Evolutionary conservation across 345 rosid species (phyloP), one percentile per base, ranked within the genome.

Genomic region (Eucalyptus marginata): DNA sequence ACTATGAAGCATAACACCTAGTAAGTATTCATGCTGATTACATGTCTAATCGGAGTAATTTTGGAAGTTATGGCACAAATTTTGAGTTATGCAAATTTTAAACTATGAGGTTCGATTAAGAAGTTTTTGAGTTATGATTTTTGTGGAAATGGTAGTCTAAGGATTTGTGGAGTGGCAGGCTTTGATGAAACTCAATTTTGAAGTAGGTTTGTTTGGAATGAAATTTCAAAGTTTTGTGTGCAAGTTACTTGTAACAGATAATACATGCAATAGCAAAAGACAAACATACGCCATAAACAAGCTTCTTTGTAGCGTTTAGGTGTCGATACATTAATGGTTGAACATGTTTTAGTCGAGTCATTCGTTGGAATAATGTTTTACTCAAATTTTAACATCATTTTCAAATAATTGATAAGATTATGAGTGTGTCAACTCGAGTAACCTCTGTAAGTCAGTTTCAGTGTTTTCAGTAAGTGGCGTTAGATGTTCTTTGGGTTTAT

Each of bases 261-360:
- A 58, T 58, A 25, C 7, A 0, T 11, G 13, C 2, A 27, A 2
- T 25, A 25, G 7, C 6, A 25, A 58, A 58, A 58, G 29, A 58
- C 29, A 11, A 25, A 25, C 64, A 25, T 58, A 24, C 1, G 14
- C 2, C 29, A 58, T 58, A 58, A 58, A 58, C 5, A 11, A 58
- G n/a, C 13, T 58, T 58, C 64, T 58, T 58, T 12, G n/a, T 25
- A 58, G 3, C 0, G 0, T 25, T 25, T 24, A 58, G 13, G 13
- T 24, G 14, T 58, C 1, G 0, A 24, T 25, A 24, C 2, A 1
- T 5, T 58, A 27, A 2, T 1, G 13, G 0, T 58, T 58, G 13
- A 25, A 58, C 2, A 25, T 58, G 29, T 3, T 24, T 58, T 58
- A 58, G 64, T 58, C 5, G 7, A 58, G 64, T 58, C 29, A 25